phyloP scores from a whole-genome alignment of 805 yeast genomes.

The Pichia sporocuriosa region DNA sequence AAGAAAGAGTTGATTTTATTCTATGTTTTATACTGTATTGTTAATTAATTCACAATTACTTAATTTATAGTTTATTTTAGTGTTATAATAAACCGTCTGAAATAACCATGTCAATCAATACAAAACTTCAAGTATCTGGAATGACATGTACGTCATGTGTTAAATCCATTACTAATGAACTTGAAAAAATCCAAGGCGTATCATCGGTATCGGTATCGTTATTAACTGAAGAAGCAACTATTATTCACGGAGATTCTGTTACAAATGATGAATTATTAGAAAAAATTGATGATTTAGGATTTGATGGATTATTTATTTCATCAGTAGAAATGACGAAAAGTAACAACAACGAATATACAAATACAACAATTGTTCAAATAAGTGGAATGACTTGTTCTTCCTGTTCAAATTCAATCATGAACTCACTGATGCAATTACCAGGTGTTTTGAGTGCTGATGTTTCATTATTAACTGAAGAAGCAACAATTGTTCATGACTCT shows the following conservation, averaged over 20 bases:
- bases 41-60: too few relatives aligned
- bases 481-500: conserved; percentile 44
- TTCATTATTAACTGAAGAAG: conserved; percentile 72
- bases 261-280: conserved; percentile 31
- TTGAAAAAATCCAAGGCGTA: conserved; percentile 29
- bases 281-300: conserved; percentile 41
- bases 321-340: background rate
- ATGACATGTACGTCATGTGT: conserved; percentile 70
- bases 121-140: conserved; percentile 47
- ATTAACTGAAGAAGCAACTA: conserved; percentile 60
- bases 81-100: too few relatives aligned
- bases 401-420: conserved; percentile 64
- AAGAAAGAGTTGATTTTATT: too few relatives aligned
- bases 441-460: conserved; percentile 42
- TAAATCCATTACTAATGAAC: conserved; percentile 44
- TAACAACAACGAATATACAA: background rate
- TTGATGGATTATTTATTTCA: conserved; percentile 30
- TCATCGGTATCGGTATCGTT: conserved; percentile 51
- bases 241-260: conserved; percentile 37
- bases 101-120: conserved; percentile 4
- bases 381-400: conserved; percentile 92
- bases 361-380: conserved; percentile 27
- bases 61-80: background rate
- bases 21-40: too few relatives aligned
- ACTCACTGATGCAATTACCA: conserved; percentile 12